phyloP scores from a whole-genome alignment of 2,329 filamentous ascomycete genomes.

The Aspergillus ustus region DNA sequence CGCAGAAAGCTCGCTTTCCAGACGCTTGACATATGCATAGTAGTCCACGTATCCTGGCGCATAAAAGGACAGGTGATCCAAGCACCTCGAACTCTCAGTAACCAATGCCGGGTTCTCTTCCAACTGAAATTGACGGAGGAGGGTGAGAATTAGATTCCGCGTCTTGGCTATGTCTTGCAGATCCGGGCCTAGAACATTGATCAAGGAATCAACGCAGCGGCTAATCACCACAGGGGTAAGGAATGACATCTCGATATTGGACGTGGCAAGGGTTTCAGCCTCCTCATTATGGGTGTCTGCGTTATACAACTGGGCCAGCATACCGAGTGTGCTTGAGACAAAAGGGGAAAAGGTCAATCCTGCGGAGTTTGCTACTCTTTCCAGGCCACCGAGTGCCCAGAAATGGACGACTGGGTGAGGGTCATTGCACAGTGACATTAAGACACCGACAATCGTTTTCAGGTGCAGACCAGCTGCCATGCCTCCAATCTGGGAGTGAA shows the following conservation, averaged over 20 bases:
- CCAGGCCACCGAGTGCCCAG: slow-evolving; percentile 89
- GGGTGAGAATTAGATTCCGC: slow-evolving; percentile 85
- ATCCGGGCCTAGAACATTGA: slow-evolving; percentile 95
- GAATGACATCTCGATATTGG: slow-evolving; percentile 86
- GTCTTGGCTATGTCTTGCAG: slow-evolving; percentile 90
- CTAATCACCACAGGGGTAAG: slow-evolving; percentile 82
- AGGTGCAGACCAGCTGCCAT: slow-evolving; percentile 97
- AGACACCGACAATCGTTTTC: slow-evolving; percentile 93
- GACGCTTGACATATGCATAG: slow-evolving; percentile 75
- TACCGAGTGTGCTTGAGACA: slow-evolving; percentile 86
- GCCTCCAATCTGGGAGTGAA: slow-evolving; percentile 92
- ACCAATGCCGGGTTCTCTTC: slow-evolving; percentile 74
- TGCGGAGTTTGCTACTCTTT: slow-evolving; percentile 85
- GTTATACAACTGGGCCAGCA: slow-evolving; percentile 91
- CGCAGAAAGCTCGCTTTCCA: slow-evolving; percentile 79
- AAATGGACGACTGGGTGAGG: slow-evolving; percentile 95
- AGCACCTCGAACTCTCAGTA: slow-evolving; percentile 76
- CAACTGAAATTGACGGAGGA: slow-evolving; percentile 80
- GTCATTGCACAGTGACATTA: slow-evolving; percentile 97
- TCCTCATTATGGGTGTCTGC: slow-evolving; percentile 90
- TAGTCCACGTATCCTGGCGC: slow-evolving; percentile 88
- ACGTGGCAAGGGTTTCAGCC: slow-evolving; percentile 76
- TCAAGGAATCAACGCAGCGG: slow-evolving; percentile 88
- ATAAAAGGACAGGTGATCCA: slow-evolving; percentile 91
- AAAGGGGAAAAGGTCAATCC: slow-evolving; percentile 90